These are phyloP conservation scores for Phialocephala sp. DNA, from an alignment of 2,329 filamentous ascomycete genomes.

Conservation along the genomic window DNA sequence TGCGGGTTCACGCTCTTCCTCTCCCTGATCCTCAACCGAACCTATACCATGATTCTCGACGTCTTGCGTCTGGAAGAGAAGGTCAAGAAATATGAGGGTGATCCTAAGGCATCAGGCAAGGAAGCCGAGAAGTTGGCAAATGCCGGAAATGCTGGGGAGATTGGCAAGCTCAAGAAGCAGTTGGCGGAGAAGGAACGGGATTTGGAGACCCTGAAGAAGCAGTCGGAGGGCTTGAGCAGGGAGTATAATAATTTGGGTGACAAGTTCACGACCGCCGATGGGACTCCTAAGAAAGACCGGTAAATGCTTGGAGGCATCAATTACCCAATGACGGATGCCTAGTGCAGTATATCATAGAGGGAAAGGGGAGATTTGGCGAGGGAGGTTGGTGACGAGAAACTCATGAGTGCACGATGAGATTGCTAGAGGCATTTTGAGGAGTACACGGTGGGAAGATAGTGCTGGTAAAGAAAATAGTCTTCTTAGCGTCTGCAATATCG, in stretches of 20 bases:
- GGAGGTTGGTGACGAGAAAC: neutral
- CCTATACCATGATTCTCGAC: slow-evolving; percentile 77
- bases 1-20: slow-evolving; percentile 99
- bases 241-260: slow-evolving; percentile 90
- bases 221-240: slow-evolving; percentile 79
- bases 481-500: slow-evolving; percentile 17
- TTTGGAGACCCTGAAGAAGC: slow-evolving; percentile 89
- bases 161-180: slow-evolving; percentile 70
- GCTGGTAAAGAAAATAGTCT: slow-evolving; percentile 15
- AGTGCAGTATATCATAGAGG: neutral
- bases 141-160: slow-evolving; percentile 76
- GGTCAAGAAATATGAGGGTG: slow-evolving; percentile 80
- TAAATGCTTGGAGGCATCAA: slow-evolving; percentile 28
- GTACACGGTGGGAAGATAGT: neutral
- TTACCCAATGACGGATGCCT: neutral
- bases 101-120: slow-evolving; percentile 64
- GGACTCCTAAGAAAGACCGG: slow-evolving; percentile 61
- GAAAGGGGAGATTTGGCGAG: neutral
- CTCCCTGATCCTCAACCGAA: slow-evolving; percentile 97
- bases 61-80: slow-evolving; percentile 80
- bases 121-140: slow-evolving; percentile 73
- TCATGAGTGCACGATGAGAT: neutral
- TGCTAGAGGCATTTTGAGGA: slow-evolving; percentile 1
- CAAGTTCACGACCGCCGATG: slow-evolving; percentile 69
- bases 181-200: slow-evolving; percentile 79